A percentile compares a stretch with the other conserved stretches of the same genome.
These are phyloP conservation scores for Lanzia echinophila DNA, from an alignment of 2,329 filamentous ascomycete species.

Conservation along the genomic window DNA sequence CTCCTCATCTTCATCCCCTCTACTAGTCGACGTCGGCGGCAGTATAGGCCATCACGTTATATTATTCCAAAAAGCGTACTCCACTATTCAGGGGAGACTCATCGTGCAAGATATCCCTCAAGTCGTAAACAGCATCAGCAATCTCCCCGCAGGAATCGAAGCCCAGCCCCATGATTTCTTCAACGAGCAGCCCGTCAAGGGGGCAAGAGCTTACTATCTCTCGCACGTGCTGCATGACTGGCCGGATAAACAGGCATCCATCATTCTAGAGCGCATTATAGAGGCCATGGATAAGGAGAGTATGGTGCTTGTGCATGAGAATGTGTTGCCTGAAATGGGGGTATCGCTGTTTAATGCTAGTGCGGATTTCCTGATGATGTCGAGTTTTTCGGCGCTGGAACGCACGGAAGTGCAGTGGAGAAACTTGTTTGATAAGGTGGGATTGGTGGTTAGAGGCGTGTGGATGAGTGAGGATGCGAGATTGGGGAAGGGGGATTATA, in stretches of 20 bases:
- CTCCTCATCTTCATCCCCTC: background rate
- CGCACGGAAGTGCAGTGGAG: background rate
- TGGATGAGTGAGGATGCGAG: background rate
- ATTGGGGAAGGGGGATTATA: background rate
- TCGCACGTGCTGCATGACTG: background rate
- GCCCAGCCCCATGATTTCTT: conserved; percentile 3
- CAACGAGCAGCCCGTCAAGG: background rate
- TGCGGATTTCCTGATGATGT: conserved; percentile 4
- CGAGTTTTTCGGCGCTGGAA: background rate
- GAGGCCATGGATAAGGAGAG: background rate
- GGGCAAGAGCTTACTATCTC: conserved; percentile 5
- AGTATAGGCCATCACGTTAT: conserved; percentile 4
- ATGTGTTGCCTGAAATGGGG: conserved; percentile 1
- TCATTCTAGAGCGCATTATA: background rate
- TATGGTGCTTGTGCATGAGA: conserved; percentile 1
- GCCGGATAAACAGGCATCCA: conserved; percentile 3
- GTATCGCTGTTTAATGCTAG: background rate
- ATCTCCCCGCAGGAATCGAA: background rate
- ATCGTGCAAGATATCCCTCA: conserved; percentile 3
- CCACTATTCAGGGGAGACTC: background rate
- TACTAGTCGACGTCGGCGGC: conserved; percentile 12
- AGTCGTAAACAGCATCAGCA: background rate
- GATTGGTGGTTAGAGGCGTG: background rate
- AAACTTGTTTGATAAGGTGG: background rate
- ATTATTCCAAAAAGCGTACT: background rate